Conservation (phyloP, 2,329 filamentous ascomycete genomes). For the Bipolaris zeicola region DNA sequence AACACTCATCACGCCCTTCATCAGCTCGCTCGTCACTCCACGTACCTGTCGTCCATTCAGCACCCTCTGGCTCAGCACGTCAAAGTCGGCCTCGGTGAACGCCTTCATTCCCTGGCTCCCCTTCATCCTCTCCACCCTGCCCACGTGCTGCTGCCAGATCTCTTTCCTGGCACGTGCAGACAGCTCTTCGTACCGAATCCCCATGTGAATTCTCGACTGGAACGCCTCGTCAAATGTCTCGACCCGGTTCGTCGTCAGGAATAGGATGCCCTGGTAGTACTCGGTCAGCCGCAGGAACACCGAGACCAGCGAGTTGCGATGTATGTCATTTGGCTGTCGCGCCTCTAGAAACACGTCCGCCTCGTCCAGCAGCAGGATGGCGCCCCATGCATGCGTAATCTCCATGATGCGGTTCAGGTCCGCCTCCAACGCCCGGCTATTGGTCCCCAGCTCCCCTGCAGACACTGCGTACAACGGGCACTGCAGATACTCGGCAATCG, state of each 20-base stretch:
- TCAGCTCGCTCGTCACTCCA: neutral
- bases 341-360: slow-evolving; percentile 61
- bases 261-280: slow-evolving; percentile 52
- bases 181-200: neutral
- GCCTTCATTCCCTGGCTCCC: slow-evolving; percentile 41
- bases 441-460: slow-evolving; percentile 77
- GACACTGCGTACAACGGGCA: slow-evolving; percentile 84
- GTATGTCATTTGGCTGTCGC: slow-evolving; percentile 35
- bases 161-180: neutral
- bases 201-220: slow-evolving; percentile 26
- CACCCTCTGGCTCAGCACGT: slow-evolving; percentile 68
- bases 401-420: slow-evolving; percentile 85
- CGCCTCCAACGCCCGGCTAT: slow-evolving; percentile 72
- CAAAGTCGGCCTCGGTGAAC: slow-evolving; percentile 71
- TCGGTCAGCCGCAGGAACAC: slow-evolving; percentile 47
- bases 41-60: slow-evolving; percentile 70
- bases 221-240: slow-evolving; percentile 49
- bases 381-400: slow-evolving; percentile 84
- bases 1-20: no score
- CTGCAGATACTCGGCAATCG: slow-evolving; percentile 80
- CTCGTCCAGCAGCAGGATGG: slow-evolving; percentile 58
- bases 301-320: slow-evolving; percentile 28
- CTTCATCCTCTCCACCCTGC: slow-evolving; percentile 63
- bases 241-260: slow-evolving; percentile 53
- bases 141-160: slow-evolving; percentile 71